Evolutionary conservation across 441 rosid genomes (phyloP).

Genomic region (Gossypium davidsonii): DNA sequence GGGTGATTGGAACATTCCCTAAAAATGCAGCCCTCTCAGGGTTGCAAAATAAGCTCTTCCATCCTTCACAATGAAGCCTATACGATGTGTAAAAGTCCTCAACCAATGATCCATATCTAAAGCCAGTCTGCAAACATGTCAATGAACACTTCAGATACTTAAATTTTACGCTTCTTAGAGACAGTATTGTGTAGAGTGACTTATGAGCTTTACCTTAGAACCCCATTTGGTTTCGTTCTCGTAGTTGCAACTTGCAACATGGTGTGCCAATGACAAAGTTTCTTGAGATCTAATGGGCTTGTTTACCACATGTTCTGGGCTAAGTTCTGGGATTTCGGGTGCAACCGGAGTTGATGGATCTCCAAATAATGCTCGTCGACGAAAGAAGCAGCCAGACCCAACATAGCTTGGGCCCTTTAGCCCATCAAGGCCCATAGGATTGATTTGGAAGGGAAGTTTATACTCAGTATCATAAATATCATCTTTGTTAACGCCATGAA

Average conservation of each 20-base stretch:
- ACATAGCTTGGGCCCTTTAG: conserved; percentile 3
- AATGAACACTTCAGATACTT: background rate
- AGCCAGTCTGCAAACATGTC: conserved; percentile 42
- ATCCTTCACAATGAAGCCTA: conserved; percentile 53
- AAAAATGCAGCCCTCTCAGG: conserved; percentile 53
- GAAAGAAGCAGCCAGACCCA: conserved; percentile 20
- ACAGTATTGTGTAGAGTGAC: background rate
- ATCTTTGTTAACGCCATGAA: conserved; percentile 6
- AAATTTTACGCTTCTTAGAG: background rate
- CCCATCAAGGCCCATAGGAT: conserved; percentile 12
- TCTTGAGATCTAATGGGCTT: background rate
- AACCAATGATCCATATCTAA: conserved; percentile 62
- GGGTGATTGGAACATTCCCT: conserved; percentile 43
- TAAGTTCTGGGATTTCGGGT: background rate
- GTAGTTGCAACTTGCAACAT: conserved; percentile 13
- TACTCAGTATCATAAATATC: conserved; percentile 11
- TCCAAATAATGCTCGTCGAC: conserved; percentile 11
- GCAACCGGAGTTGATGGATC: background rate
- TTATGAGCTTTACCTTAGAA: conserved; percentile 1
- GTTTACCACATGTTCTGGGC: background rate
- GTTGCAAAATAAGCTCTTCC: conserved; percentile 49
- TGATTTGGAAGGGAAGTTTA: background rate
- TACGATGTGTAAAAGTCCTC: conserved; percentile 62
- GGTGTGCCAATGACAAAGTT: background rate
- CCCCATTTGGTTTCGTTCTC: conserved; percentile 21